phyloP scores from a whole-genome alignment of 2,329 filamentous ascomycete species.

The Akanthomyces muscarius region DNA sequence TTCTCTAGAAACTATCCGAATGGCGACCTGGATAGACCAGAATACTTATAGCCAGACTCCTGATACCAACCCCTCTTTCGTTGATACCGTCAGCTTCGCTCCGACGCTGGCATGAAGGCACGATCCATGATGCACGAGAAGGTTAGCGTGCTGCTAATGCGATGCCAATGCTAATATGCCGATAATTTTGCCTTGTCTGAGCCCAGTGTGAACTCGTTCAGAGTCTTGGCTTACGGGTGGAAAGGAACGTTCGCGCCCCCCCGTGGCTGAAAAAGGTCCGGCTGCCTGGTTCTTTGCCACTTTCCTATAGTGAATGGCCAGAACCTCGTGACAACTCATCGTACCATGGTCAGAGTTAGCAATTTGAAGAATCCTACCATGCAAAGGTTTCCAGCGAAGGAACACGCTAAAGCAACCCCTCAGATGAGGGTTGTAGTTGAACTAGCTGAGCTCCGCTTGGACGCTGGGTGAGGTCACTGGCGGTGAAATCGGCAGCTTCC shows the following conservation, averaged over 20 bases:
- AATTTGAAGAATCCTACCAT: background rate
- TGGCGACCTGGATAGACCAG: background rate
- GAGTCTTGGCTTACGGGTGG: background rate
- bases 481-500: constrained; percentile 5
- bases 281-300: background rate
- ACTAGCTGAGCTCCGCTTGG: background rate
- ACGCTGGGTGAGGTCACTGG: background rate
- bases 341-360: background rate
- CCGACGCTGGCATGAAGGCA: background rate
- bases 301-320: background rate
- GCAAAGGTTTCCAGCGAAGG: background rate
- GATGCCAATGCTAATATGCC: background rate
- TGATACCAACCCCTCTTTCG: background rate
- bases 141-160: background rate
- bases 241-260: background rate
- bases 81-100: background rate
- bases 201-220: background rate
- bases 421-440: background rate
- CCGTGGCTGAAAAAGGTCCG: background rate
- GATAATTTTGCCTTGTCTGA: background rate
- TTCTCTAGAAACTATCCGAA: background rate
- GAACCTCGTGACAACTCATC: background rate
- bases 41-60: background rate
- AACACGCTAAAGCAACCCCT: background rate
- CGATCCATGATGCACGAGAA: background rate